Base-by-base conservation (phyloP, 1,284 basidiomycete species). In the Moesziomyces antarcticus region DNA sequence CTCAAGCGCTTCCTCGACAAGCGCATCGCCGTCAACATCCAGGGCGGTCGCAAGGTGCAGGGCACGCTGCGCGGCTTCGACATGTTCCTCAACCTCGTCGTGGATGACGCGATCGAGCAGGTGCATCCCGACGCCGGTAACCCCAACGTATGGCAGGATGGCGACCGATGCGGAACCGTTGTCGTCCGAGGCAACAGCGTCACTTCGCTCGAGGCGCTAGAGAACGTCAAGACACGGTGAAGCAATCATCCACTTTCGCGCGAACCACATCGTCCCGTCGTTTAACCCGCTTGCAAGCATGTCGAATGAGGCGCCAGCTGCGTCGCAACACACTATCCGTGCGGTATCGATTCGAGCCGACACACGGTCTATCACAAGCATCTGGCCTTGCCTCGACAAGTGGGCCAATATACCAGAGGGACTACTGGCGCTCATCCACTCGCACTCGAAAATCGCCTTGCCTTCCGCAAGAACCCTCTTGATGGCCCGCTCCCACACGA, bases 61-160 rank as follows among this genome's bases (percentile, higher is more conserved):
- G 97, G 96, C 60, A 91, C 91, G n/a, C 87, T 99, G 58, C 91
- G 97, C 70, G 97, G 97, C 41, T 99, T 96, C 86, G 97, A 99
- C 88, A 91, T 99, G 79, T 99, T 99, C 88, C 87, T 99, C 84
- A 99, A 99, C 85, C 89, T 99, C 44, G 96, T 99, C 66, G 90
- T 99, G 83, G 96, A 99, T 84, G 93, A 98, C 81, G 93, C 93
- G 16, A 86, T 91, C 79, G 97, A 99, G 86, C 95, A 98, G 87
- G 90, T 82, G 9, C 65, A 74, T 20, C 77, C 91, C 0, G 85
- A 91, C 91, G 79, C 90, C 25, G 61, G 64, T 41, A 77, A 76
- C 40, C 44, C 65, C 0, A 73, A 78, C 33, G 51, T 56, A 3
- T 83, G 81, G 81, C 50, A 73, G 44, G 77, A 81, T 22, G 79